Base-by-base conservation (phyloP, 352 stramenopile genomes). In the Blastocystis sp. region DNA sequence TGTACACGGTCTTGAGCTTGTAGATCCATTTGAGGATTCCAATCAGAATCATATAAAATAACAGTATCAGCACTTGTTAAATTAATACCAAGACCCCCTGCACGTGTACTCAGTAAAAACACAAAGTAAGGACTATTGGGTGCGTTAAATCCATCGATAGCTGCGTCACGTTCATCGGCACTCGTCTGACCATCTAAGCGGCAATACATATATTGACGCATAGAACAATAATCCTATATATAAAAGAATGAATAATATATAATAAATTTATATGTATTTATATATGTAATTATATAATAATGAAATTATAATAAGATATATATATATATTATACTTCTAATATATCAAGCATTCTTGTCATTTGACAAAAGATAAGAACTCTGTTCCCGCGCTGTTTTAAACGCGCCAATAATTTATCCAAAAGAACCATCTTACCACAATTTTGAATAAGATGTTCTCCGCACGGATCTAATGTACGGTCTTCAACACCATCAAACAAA, bases 71-170 rank as follows among this genome's bases (percentile, higher is more conserved):
- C 83, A 9, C 80, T 78, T 7, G 84, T 91, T 36, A 98, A 71
- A 71, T 96, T 98, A 68, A 98, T 95, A 52, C 90, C 90, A 9
- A 98, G 77, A 0, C 88, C 90, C 54, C 90, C 90, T 1, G 90
- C 90, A 25, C 88, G 77, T 3, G 90, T 98, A 36, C 81, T 94
- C 2, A 98, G 67, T 33, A 98, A 72, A 66, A 96, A 96, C 5
- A 92, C 80, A 68, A 95, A 94, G 33, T 94, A 83, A 78, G 70
- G 23, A 70, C 58, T 55, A 70, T 70, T 37, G 0, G 40, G 72
- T 0, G 71, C 36, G 73, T 95, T 96, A 68, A 95, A 98, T 52
- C 81, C 83, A 64, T 96, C 83, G 76, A 96, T 95, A 58, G 93
- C 83, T 28, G 85, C 74, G 55, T 95, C 83, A 39, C 91, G 79